Evolutionary conservation across 139 green algal genomes (phyloP), one percentile per base, ranked within the genome.

Genomic region (Picochlorum sp.): DNA sequence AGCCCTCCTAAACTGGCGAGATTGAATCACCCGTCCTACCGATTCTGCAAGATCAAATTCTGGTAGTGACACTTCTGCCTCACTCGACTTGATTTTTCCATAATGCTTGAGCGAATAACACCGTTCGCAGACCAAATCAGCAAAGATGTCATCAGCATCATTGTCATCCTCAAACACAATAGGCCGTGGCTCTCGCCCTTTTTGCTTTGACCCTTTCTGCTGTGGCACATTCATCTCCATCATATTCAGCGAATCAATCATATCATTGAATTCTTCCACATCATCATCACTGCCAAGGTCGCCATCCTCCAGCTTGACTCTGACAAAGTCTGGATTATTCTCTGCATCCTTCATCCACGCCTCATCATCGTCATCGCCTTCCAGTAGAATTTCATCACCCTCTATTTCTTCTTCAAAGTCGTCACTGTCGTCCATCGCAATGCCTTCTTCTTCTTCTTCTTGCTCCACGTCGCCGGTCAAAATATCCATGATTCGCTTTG

Each of bases 81-180:
- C 51, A 4, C 52, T 54, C 21, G 70, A 38, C 67, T 90, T 88
- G 6, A 95, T 65, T 21, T 77, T 77, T 31, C 90, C 87, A 57
- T 90, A 84, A 73, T 96, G 74, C 6, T 59, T 76, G 24, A 98
- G 77, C 2, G 83, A 90, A 76, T 87, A 92, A 76, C 92, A 98
- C 7, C 92, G 80, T 18, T 89, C 86, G 62, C 92, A 97, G 11
- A 92, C 60, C 11, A 97, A 64, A 57, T 52, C 37, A 56, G 20
- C 65, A 45, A 44, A 6, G 26, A 60, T 20, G 54, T 56, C n/a
- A 74, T 47, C 31, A 28, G 60, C 38, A 67, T 66, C n/a, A 75
- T 66, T 21, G 30, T 59, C 44, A 55, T 20, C 18, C 21, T 9
- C 37, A 51, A 9, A 37, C 16, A 41, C 41, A n/a, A 49, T 18